Conservation (phyloP, 306 rosid species). For the Amphicarpaea edgeworthii region DNA sequence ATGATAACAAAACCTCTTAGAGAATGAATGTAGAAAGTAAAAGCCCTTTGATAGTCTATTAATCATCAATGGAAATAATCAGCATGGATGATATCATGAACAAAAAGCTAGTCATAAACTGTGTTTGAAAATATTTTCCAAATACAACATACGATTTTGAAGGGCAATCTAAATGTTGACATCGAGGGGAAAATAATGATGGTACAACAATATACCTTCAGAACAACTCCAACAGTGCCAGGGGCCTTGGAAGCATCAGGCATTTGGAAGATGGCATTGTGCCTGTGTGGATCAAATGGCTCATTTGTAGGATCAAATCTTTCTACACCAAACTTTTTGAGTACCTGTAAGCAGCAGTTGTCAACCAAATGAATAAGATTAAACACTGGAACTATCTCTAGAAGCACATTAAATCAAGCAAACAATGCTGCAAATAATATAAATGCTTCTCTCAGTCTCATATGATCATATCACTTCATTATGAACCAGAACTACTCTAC, state of each 20-base stretch:
- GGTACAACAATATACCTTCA: constrained; percentile 66
- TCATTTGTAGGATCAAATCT: constrained; percentile 89
- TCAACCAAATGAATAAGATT: constrained; percentile 14
- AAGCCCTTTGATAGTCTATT: background rate
- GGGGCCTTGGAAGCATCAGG: constrained; percentile 88
- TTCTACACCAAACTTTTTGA: constrained; percentile 81
- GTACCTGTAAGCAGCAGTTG: constrained; percentile 65
- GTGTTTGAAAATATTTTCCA: background rate
- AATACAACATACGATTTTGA: background rate
- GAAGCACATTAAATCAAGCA: background rate
- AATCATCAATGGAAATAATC: constrained; percentile 8
- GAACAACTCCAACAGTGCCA: constrained; percentile 80
- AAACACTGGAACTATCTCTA: background rate
- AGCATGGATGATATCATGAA: background rate
- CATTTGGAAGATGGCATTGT: constrained; percentile 83
- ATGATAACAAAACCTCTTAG: background rate
- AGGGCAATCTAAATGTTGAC: background rate
- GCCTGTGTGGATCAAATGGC: constrained; percentile 93
- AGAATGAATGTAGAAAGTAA: constrained; percentile 7
- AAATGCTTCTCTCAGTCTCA: background rate
- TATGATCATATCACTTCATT: background rate
- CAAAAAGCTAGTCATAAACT: constrained; percentile 8
- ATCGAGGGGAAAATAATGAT: too few species aligned
- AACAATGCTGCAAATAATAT: constrained; percentile 17
- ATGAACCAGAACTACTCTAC: background rate